Conservation (phyloP, 345 rosid species). For the Hibiscus syriacus region DNA sequence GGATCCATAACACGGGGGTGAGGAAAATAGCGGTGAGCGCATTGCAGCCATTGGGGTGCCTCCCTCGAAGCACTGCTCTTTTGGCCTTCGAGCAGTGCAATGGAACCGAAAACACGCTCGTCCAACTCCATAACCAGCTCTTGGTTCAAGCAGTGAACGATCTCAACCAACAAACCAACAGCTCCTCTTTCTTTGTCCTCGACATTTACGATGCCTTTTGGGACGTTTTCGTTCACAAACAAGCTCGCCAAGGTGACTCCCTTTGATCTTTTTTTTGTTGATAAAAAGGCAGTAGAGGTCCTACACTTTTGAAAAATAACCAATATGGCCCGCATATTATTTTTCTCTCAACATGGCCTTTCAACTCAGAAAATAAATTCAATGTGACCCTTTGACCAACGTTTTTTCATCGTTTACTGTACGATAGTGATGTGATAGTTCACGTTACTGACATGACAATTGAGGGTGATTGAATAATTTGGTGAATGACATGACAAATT, state of each 20-base stretch:
- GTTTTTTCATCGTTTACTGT: too few relatives aligned
- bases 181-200: conserved; percentile 31
- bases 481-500: too few relatives aligned
- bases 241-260: conserved; percentile 16
- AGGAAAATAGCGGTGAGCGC: conserved; percentile 37
- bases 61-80: conserved; percentile 33
- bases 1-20: conserved; percentile 51
- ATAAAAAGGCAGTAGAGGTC: too few relatives aligned
- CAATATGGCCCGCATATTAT: too few relatives aligned
- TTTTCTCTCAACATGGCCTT: too few relatives aligned
- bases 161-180: conserved; percentile 31
- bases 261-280: too few relatives aligned
- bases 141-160: conserved; percentile 39
- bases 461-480: too few relatives aligned
- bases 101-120: conserved; percentile 25
- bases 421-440: too few relatives aligned
- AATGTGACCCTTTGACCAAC: too few relatives aligned
- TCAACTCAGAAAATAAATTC: too few relatives aligned
- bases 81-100: conserved; percentile 44
- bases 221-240: conserved; percentile 32
- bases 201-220: conserved; percentile 56
- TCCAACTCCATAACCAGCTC: conserved; percentile 40
- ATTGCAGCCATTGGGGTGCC: conserved; percentile 73
- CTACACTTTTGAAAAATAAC: too few relatives aligned
- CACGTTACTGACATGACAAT: too few relatives aligned